These are phyloP conservation scores for Bryoerythrophyllum caledonicum DNA, from an alignment of 225 moss, liverwort and hornwort genomes.

Conservation along the genomic window DNA sequence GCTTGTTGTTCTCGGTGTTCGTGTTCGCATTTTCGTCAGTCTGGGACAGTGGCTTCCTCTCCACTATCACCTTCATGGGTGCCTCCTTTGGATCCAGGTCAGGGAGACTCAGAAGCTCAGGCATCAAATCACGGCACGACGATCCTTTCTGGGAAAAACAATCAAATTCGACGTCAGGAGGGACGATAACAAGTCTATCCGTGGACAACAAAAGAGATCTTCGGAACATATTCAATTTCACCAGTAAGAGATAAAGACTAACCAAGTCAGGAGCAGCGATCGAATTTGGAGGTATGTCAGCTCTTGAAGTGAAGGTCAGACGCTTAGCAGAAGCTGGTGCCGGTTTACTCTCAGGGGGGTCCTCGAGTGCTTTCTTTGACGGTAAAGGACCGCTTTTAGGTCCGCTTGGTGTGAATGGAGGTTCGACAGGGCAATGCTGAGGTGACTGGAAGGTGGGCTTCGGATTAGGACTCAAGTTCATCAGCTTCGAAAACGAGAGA, in stretches of 20 bases:
- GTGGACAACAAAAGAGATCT: no score
- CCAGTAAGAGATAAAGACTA: neutral
- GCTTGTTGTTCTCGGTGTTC: conserved; percentile 23
- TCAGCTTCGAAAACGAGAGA: conserved; percentile 53
- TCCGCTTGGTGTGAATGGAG: conserved; percentile 40
- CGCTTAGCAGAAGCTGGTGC: conserved; percentile 39
- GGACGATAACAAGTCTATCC: neutral
- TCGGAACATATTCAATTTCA: neutral
- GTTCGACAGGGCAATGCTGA: conserved; percentile 31
- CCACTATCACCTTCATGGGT: conserved; percentile 20
- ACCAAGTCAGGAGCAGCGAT: conserved; percentile 30
- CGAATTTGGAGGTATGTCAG: conserved; percentile 13
- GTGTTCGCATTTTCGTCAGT: conserved; percentile 38
- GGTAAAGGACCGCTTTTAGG: conserved; percentile 46
- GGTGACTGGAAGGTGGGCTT: conserved; percentile 35
- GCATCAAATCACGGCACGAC: conserved; percentile 66
- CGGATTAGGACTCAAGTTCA: conserved; percentile 36
- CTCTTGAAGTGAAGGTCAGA: conserved; percentile 33
- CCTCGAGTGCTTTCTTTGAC: conserved; percentile 39
- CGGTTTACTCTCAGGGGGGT: neutral
- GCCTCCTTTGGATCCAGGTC: conserved; percentile 31
- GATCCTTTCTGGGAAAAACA: conserved; percentile 34
- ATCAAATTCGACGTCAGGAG: neutral
- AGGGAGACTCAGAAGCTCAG: conserved; percentile 64
- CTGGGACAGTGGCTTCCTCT: conserved; percentile 34